These are phyloP conservation scores for Debaryomycetaceae sp. DNA, from an alignment of 1,139 yeast genomes.

Conservation along the genomic window DNA sequence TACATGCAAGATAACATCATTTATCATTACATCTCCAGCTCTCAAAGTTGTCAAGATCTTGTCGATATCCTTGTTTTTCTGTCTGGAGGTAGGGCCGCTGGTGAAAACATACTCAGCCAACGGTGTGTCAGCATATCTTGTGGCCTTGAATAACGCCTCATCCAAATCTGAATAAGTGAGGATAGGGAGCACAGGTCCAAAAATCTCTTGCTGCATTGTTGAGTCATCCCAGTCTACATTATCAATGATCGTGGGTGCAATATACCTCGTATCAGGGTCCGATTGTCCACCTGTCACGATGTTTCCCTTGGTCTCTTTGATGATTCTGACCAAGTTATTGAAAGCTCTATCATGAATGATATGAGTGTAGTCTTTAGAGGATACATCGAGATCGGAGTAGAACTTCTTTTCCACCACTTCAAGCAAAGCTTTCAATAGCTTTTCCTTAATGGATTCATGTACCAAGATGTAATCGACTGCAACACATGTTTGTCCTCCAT, in stretches of 20 bases:
- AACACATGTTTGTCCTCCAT: slow-evolving; percentile 91
- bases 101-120: slow-evolving; percentile 79
- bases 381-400: slow-evolving; percentile 33
- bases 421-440: slow-evolving; percentile 46
- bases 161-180: slow-evolving; percentile 51
- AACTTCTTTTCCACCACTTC: slow-evolving; percentile 43
- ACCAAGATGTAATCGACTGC: slow-evolving; percentile 80
- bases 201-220: slow-evolving; percentile 72
- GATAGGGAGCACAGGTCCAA: slow-evolving; percentile 85
- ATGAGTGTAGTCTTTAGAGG: slow-evolving; percentile 49
- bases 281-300: slow-evolving; percentile 56
- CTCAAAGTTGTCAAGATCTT: slow-evolving; percentile 53
- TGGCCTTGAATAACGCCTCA: slow-evolving; percentile 47
- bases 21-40: slow-evolving; percentile 72
- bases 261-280: slow-evolving; percentile 44
- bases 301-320: slow-evolving; percentile 56
- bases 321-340: slow-evolving; percentile 42
- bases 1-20: slow-evolving; percentile 73
- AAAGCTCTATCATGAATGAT: slow-evolving; percentile 62
- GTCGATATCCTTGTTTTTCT: slow-evolving; percentile 47
- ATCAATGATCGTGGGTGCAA: slow-evolving; percentile 73
- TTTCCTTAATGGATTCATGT: slow-evolving; percentile 51
- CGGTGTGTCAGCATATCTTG: slow-evolving; percentile 72
- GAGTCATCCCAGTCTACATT: slow-evolving; percentile 64
- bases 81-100: slow-evolving; percentile 29